Evolutionary conservation across 2,329 filamentous ascomycete species (phyloP).

Genomic region (Stylonectria norvegica): DNA sequence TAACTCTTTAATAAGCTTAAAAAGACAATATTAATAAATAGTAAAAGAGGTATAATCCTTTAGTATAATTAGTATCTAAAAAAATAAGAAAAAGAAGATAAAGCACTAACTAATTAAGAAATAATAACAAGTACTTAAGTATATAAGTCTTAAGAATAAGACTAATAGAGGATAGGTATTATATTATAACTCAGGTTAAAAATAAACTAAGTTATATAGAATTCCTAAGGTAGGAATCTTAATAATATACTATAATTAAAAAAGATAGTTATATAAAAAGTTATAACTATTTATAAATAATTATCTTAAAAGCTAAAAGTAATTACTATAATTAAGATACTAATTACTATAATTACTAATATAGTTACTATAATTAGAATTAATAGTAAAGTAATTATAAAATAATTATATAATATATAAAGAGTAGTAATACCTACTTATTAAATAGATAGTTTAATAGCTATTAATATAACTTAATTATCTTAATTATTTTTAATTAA

Average conservation of each 20-base stretch:
- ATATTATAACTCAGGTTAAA: not conserved
- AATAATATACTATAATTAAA: not conserved
- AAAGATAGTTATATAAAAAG: not conserved
- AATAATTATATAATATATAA: too few species aligned
- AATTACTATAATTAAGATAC: too few species aligned
- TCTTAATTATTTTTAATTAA: not conserved
- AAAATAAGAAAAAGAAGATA: not conserved
- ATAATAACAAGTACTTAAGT: not conserved
- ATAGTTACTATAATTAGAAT: too few species aligned
- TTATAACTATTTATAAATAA: not conserved
- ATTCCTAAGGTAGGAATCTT: not conserved
- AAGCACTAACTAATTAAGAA: not conserved
- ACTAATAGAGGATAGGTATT: too few species aligned
- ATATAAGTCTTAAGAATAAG: not conserved
- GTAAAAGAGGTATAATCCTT: too few species aligned
- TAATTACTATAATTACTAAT: too few species aligned
- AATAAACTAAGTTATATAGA: too few species aligned
- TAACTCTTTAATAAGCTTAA: too few species aligned
- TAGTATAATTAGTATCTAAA: not conserved
- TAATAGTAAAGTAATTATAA: too few species aligned
- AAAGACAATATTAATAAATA: too few species aligned
- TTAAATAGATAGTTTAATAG: too few species aligned
- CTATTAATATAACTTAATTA: not conserved
- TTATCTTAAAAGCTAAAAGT: not conserved
- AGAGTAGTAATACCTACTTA: too few species aligned